These are phyloP conservation scores for Tolypocladium ophioglossoides DNA, from an alignment of 2,329 filamentous ascomycete genomes.

Conservation along the genomic window DNA sequence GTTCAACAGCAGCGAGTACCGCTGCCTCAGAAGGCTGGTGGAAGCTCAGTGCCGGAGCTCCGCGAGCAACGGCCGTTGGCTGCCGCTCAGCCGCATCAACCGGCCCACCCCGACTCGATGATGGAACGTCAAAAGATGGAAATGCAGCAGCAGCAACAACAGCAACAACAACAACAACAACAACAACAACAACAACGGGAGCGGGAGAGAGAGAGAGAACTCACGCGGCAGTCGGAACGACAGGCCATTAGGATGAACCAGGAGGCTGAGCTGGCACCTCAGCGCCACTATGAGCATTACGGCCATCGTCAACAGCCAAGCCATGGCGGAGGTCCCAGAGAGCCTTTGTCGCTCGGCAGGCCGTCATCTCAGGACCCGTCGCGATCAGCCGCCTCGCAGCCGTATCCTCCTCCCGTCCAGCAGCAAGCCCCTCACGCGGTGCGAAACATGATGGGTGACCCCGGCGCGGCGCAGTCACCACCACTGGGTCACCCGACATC, in stretches of 20 bases:
- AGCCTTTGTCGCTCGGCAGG: conserved; percentile 27
- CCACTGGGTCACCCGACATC: conserved; percentile 25
- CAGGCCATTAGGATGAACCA: conserved; percentile 34
- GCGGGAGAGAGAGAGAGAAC: conserved; percentile 16
- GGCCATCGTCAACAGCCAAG: conserved; percentile 28
- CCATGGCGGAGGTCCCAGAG: conserved; percentile 25
- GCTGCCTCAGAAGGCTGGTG: conserved; percentile 27
- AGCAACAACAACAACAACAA: conserved; percentile 11
- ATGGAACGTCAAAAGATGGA: conserved; percentile 22
- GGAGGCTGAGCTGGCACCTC: conserved; percentile 33
- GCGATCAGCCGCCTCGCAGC: conserved; percentile 24
- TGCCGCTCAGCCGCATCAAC: conserved; percentile 22
- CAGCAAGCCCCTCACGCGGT: conserved; percentile 29
- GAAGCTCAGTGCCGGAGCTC: conserved; percentile 20
- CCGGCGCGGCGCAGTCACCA: conserved; percentile 25
- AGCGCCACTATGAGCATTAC: conserved; percentile 35
- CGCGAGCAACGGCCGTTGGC: conserved; percentile 22
- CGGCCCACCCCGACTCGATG: conserved; percentile 22
- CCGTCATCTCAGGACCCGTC: conserved; percentile 32
- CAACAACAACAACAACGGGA: conserved; percentile 7
- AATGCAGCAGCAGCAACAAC: conserved; percentile 7
- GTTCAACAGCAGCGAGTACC: conserved; percentile 26
- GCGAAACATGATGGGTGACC: conserved; percentile 29
- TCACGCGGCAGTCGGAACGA: conserved; percentile 17
- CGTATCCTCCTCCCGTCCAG: conserved; percentile 17